Evolutionary conservation across 2,329 filamentous ascomycete species (phyloP).

Genomic region (Pseudocercospora crystallina): DNA sequence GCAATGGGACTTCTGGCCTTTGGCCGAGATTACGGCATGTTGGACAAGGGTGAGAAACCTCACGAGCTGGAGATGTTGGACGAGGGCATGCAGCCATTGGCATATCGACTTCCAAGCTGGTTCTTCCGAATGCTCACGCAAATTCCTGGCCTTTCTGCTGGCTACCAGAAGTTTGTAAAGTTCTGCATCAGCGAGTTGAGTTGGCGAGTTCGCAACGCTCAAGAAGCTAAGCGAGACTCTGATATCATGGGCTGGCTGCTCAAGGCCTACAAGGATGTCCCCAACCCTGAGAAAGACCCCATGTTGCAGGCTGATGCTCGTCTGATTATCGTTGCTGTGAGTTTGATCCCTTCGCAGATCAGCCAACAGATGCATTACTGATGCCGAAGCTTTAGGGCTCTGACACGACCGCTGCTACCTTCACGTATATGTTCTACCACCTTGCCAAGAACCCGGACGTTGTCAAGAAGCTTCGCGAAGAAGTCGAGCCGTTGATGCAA

Average conservation of each 20-base stretch:
- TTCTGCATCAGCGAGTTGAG: conserved; percentile 40
- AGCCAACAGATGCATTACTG: too few species aligned
- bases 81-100: conserved; percentile 35
- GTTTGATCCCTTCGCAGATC: neutral
- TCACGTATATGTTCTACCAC: conserved; percentile 45
- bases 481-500: conserved; percentile 31
- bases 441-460: conserved; percentile 33
- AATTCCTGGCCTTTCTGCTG: conserved; percentile 38
- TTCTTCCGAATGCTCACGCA: conserved; percentile 35
- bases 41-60: conserved; percentile 36
- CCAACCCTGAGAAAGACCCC: conserved; percentile 29
- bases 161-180: conserved; percentile 39
- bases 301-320: conserved; percentile 33
- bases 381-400: conserved; percentile 26
- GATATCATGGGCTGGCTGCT: conserved; percentile 38
- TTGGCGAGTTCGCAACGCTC: conserved; percentile 34
- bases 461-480: conserved; percentile 36
- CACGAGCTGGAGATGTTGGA: conserved; percentile 42
- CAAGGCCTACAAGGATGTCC: conserved; percentile 31
- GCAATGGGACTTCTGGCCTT: conserved; percentile 50
- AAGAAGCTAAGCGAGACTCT: conserved; percentile 19
- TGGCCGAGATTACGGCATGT: conserved; percentile 43
- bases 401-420: conserved; percentile 45
- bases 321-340: conserved; percentile 38
- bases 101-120: conserved; percentile 36